A percentile compares a stretch with the other conserved stretches of the same genome.
Conservation (phyloP, 192 early-diverging fungal genomes). For the Coemansia sp. region DNA sequence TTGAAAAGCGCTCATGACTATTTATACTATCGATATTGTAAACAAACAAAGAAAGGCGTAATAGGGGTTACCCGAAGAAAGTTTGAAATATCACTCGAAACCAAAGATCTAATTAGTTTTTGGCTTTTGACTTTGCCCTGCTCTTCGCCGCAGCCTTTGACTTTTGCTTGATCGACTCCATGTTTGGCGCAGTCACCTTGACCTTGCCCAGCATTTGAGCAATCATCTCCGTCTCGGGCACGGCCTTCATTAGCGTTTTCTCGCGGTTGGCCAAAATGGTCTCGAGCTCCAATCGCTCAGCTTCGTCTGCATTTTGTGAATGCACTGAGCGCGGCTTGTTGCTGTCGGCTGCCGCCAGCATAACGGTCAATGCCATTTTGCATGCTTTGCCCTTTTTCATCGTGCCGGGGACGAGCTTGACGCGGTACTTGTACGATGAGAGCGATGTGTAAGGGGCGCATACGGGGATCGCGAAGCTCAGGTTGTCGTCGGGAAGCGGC, state of each 20-base stretch:
- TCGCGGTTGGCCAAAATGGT: constrained; percentile 59
- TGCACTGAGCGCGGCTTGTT: constrained; percentile 21
- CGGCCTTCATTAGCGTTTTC: constrained; percentile 73
- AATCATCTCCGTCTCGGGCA: constrained; percentile 84
- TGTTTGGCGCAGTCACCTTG: constrained; percentile 78
- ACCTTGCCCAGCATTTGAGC: constrained; percentile 84
- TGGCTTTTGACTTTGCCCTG: constrained; percentile 24
- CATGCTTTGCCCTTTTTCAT: constrained; percentile 89
- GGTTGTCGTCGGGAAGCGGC: constrained; percentile 75
- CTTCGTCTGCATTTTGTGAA: constrained; percentile 14
- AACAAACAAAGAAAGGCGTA: too few relatives aligned
- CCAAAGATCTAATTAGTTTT: not conserved
- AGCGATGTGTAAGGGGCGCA: constrained; percentile 89
- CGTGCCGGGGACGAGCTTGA: constrained; percentile 88
- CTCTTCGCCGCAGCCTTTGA: constrained; percentile 47
- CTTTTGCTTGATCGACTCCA: constrained; percentile 64
- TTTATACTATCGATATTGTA: not conserved
- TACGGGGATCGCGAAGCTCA: constrained; percentile 85
- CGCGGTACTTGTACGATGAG: constrained; percentile 89
- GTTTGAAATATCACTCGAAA: too few relatives aligned
- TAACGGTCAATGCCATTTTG: constrained; percentile 57
- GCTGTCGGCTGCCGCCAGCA: constrained; percentile 39
- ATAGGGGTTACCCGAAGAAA: too few relatives aligned
- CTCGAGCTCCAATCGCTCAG: constrained; percentile 38
- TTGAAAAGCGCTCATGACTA: not conserved